These are phyloP conservation scores for Digitaria exilis DNA, from an alignment of 202 grass and related monocot species.

Conservation along the genomic window DNA sequence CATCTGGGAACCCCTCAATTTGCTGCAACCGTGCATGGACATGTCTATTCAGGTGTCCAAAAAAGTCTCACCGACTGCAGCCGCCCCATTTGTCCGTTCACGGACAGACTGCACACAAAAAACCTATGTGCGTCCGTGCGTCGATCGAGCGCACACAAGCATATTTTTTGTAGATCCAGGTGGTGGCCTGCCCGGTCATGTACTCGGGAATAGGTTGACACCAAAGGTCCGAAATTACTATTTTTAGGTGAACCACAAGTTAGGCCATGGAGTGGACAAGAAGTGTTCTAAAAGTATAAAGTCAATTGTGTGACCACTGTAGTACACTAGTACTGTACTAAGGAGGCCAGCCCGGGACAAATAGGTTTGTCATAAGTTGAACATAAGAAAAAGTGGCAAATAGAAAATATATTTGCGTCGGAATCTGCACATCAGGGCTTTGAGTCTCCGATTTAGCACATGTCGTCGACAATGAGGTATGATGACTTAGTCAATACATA, in stretches of 20 bases:
- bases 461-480: no score
- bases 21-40: neutral
- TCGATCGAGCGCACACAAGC: neutral
- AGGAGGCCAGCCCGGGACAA: no score
- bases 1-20: neutral
- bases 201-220: no score
- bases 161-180: neutral
- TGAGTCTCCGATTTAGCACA: no score
- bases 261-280: no score
- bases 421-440: no score
- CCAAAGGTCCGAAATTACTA: neutral
- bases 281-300: neutral
- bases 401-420: no score
- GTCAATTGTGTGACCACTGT: neutral
- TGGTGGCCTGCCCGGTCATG: neutral
- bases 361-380: no score
- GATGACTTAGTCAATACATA: no score
- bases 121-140: neutral
- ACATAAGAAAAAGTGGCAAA: no score
- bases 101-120: neutral
- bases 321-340: no score
- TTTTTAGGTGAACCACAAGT: neutral
- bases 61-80: conserved; percentile 2
- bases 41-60: neutral
- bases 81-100: neutral